Evolutionary conservation across 768 basidiomycete species (phyloP), one percentile per base, ranked within the genome.

Genomic region (Leccinum olivaceopallidum): DNA sequence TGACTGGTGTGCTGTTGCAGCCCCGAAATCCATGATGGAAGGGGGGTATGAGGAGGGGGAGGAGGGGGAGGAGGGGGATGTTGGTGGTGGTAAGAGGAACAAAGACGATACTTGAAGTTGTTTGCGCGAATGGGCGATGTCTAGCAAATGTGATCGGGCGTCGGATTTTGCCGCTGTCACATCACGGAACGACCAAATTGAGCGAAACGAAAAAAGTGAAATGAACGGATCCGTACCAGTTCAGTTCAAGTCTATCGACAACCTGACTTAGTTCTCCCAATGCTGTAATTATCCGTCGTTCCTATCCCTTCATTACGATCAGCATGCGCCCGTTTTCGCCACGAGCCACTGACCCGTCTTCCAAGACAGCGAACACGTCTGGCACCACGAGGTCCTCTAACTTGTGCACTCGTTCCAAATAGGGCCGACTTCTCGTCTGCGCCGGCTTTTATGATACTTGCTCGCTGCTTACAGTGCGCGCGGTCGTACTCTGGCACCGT

Each of bases 1-100:
- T 18, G 71, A 13, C 62, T 83, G 85, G 52, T 69, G 68, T 1
- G 60, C 73, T 52, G 50, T 73, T 58, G 74, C 57, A 34, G 76
- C 54, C 34, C 72, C 69, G 61, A 84, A 87, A 73, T 90, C 87
- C 72, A 89, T 78, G 74, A 78, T 81, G 82, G 74, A 78, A 20
- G 60, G 77, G 75, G 49, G 14, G 54, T 70, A 57, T 60, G 77
- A 71, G 68, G 74, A 63, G 56, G 74, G 58, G 60, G 73, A 72
- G 66, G 67, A 74, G 72, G 75, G 50, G 72, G 75, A 56, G 55
- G 52, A 37, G 55, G 53, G 20, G 66, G 34, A 12, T 32, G 69
- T 34, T 66, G 68, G 61, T 68, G 58, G 61, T 76, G 65, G 63
- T 78, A 75, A 68, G 75, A 64, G 44, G 73, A 34, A 68, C 61